Evolutionary conservation across 805 yeast species (phyloP), one percentile per base, ranked within the genome.

Genomic region (Ogataea paradorogensis): DNA sequence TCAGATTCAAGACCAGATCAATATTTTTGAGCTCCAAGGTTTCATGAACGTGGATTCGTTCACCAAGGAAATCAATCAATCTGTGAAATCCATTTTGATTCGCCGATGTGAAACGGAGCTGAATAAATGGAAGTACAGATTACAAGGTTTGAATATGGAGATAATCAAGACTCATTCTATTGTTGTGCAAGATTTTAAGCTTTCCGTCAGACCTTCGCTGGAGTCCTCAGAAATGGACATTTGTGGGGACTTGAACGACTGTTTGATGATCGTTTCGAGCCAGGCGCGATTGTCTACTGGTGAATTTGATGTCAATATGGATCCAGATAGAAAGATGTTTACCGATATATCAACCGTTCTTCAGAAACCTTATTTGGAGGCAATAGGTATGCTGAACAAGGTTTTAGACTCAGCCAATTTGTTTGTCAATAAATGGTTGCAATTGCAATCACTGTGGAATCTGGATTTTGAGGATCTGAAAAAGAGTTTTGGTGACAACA

Each of bases 371-470:
- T 47, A 64, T 31, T 39, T 48, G 7, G 16, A 35, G 1, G 54
- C 61, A 5, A 35, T 65, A 11, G 35, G 34, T 1, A 40, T 46
- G 4, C 53, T 78, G 5, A 75, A 73, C n/a, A 15, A 15, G 0
- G 41, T 62, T 4, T 52, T 65, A 14, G 27, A 32, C 0, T 41
- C 54, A 3, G 70, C 75, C 0, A 31, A 49, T 0, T 35, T 13
- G 0, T 80, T 79, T 48, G 57, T 73, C 13, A 38, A 51, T 1
- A 62, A 65, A 13, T 85, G 95, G 95, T 50, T 53, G 2, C 61
- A 59, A 15, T 65, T 82, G 20, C 84, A 80, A 52, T 58, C 70
- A 1, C 56, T 84, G 4, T 81, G 89, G 86, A 80, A 74, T 44
- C 50, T 81, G 8, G 65, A 70, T 10, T 49, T 71, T 0, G 70